Evolutionary conservation across 2,329 filamentous ascomycete species (phyloP), one percentile per base, ranked within the genome.

Genomic region (Colletotrichum tanaceti): DNA sequence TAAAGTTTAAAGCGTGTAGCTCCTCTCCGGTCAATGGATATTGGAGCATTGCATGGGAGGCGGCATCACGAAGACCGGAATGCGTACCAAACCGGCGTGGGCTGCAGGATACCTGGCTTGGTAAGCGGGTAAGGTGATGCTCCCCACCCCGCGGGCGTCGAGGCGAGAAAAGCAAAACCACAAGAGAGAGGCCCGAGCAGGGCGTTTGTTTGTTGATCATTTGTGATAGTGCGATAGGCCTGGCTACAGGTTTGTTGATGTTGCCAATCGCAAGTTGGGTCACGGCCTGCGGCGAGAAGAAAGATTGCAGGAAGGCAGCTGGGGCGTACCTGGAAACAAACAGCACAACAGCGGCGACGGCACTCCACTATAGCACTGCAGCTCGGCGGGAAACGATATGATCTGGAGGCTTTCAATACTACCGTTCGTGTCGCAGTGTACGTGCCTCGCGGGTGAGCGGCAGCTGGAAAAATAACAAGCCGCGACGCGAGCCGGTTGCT

Each of bases 401-500:
- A 55, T 13, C 38, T n/a, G n/a, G n/a, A n/a, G n/a, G n/a, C n/a
- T n/a, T n/a, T n/a, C n/a, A n/a, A n/a, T n/a, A n/a, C n/a, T n/a
- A n/a, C n/a, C n/a, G n/a, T n/a, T n/a, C n/a, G n/a, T n/a, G n/a
- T n/a, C n/a, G n/a, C n/a, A n/a, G n/a, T n/a, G n/a, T n/a, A n/a
- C n/a, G n/a, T n/a, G n/a, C n/a, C n/a, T n/a, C n/a, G n/a, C n/a
- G n/a, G n/a, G 38, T 60, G 61, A 62, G 61, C 55, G 54, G 54
- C 61, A 65, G 65, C 54, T 68, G 47, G 50, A 50, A 16, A 24
- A 20, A 49, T n/a, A 41, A 43, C 54, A 43, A 55, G 65, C 59
- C 65, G 54, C 55, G 28, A 68, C 65, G 62, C 62, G 62, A 62
- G 62, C 62, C 65, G 62, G 53, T 38, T 62, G 44, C 43, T 50